phyloP scores from a whole-genome alignment of 2,329 filamentous ascomycete species.

The Knoxdaviesia proteae region DNA sequence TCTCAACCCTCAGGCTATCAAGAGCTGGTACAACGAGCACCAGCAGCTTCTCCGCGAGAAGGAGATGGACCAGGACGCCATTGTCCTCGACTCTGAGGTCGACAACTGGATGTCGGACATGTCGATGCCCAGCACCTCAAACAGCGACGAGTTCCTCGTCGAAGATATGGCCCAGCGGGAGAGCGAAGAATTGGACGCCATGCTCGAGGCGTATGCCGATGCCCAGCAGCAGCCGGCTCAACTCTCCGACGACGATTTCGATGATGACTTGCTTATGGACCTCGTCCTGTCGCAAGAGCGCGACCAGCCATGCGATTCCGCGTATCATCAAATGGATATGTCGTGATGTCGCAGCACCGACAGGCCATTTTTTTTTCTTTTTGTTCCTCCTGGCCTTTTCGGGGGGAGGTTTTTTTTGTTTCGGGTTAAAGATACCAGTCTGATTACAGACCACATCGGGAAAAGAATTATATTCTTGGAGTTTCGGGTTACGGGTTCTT shows the following conservation, averaged over 20 bases:
- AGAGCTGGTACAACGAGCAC: constrained; percentile 5
- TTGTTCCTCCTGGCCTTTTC: constrained; percentile 6
- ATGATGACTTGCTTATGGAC: constrained; percentile 20
- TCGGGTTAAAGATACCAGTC: too few relatives aligned
- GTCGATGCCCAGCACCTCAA: too few relatives aligned
- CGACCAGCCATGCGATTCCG: constrained; percentile 1
- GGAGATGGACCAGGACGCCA: background rate
- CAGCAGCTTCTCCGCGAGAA: constrained; percentile 5
- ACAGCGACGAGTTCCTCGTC: too few relatives aligned
- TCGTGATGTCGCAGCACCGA: constrained; percentile 13
- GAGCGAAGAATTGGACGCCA: too few relatives aligned
- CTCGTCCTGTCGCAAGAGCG: constrained; percentile 26
- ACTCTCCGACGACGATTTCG: constrained; percentile 4
- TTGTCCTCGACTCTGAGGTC: constrained; percentile 25
- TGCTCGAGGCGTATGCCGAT: too few relatives aligned
- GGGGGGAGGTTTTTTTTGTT: constrained; percentile 1
- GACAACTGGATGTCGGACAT: constrained; percentile 15
- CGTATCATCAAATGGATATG: constrained; percentile 23
- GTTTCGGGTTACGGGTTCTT: too few relatives aligned
- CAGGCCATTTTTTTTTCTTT: constrained; percentile 3
- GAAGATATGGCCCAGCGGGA: too few relatives aligned
- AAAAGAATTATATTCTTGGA: too few relatives aligned
- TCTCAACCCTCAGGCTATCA: background rate
- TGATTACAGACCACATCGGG: too few relatives aligned
- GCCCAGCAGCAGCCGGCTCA: too few relatives aligned